Base-by-base conservation (phyloP, 768 basidiomycete genomes). In the Mrakia frigida region DNA sequence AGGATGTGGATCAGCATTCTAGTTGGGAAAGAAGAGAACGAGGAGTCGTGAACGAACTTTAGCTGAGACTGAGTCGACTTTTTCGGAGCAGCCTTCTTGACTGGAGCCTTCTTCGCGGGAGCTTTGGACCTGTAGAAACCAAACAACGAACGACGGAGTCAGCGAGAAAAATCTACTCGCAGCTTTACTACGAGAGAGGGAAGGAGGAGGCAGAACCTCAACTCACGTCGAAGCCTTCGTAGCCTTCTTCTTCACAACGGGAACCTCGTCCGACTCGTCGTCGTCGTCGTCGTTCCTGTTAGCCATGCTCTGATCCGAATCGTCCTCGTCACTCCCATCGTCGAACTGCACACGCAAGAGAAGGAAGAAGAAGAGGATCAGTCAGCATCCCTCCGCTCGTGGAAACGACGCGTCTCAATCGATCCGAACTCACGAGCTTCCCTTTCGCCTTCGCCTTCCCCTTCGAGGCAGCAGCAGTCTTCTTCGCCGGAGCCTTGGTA, bases 281-380 rank as follows among this genome's bases (percentile, higher is more conserved):
- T 84, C 89, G 43, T 87, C 90, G 25, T 85, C 83, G 84, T 88
- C 33, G 83, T 85, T 88, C 72, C 39, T 68, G 2, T 86, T 81
- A 80, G 73, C 77, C 75, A 50, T 78, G 50, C 50, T 75, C 23
- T 31, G 33, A 11, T 37, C 43, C 28, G 43, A 60, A 18, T 52
- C 41, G 46, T 37, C n/a, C 63, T 63, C 41, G 63, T 82, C 78
- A 7, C 56, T 56, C 65, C 91, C 90, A 65, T 92, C 82, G 68
- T 93, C 90, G 88, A 91, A 89, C 84, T 86, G 84, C 90, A 92
- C 92, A 21, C 2, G 21, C 46, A 16, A 21, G 46, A 1, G 6
- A 21, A 92, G 92, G 21, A 83, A 82, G 0, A 86, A 87, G 13
- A 37, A 63, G 28, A 37, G 52, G 4, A 13, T 89, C 90, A 3